Conservation (phyloP, 768 basidiomycete genomes). For the Amanita rubescens region DNA sequence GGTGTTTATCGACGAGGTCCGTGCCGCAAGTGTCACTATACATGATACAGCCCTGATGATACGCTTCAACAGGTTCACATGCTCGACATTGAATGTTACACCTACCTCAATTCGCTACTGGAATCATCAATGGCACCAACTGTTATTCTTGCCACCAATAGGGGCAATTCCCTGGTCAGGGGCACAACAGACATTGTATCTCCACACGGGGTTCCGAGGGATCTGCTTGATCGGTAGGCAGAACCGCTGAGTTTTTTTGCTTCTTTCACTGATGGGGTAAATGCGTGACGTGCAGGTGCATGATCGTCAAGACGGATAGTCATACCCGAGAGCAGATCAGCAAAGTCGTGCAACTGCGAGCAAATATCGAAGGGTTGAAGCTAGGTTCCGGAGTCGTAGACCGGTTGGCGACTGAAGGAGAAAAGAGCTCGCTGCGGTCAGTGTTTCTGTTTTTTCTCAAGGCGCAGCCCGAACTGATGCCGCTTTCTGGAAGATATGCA, state of each 20-base stretch:
- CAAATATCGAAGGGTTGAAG: slow-evolving; percentile 79
- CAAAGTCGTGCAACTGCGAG: slow-evolving; percentile 80
- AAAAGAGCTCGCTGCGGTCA: slow-evolving; percentile 73
- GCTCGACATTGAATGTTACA: slow-evolving; percentile 99
- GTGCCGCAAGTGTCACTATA: too few relatives aligned
- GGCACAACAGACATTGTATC: slow-evolving; percentile 89
- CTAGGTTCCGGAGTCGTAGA: slow-evolving; percentile 73
- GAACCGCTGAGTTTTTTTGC: slow-evolving; percentile 3
- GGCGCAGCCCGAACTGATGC: slow-evolving; percentile 5
- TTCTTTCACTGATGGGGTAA: slow-evolving; percentile 4
- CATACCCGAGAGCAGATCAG: slow-evolving; percentile 82
- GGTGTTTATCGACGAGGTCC: slow-evolving; percentile 96
- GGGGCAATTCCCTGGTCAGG: slow-evolving; percentile 86
- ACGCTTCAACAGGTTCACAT: slow-evolving; percentile 75
- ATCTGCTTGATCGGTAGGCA: slow-evolving; percentile 82
- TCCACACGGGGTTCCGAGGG: slow-evolving; percentile 91
- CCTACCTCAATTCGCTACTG: slow-evolving; percentile 91
- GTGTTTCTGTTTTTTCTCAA: slow-evolving; percentile 14
- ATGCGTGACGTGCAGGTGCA: slow-evolving; percentile 44
- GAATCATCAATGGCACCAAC: slow-evolving; percentile 98
- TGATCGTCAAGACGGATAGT: slow-evolving; percentile 89
- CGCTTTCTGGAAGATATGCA: slow-evolving; percentile 55
- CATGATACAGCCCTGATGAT: not conserved
- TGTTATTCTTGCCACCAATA: slow-evolving; percentile 93
- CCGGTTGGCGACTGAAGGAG: slow-evolving; percentile 73